These are phyloP conservation scores for Tolypocladium tundrense DNA, from an alignment of 2,329 filamentous ascomycete genomes.

Conservation along the genomic window DNA sequence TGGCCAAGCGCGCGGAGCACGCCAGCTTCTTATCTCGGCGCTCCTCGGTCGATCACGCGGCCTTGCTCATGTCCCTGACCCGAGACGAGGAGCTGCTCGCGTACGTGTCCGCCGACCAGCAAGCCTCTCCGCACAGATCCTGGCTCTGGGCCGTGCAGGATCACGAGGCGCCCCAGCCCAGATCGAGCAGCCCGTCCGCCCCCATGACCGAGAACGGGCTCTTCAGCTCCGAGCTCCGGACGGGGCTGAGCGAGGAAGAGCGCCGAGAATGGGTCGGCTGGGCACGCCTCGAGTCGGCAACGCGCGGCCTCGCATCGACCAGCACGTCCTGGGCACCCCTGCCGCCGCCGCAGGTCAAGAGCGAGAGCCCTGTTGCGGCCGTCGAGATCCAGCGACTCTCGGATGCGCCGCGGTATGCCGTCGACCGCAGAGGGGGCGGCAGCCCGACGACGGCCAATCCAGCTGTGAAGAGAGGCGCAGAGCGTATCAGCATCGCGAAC, in stretches of 20 bases:
- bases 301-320: conserved; percentile 18
- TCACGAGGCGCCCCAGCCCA: conserved; percentile 23
- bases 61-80: conserved; percentile 21
- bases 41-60: conserved; percentile 19
- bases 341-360: conserved; percentile 24
- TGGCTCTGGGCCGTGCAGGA: conserved; percentile 75
- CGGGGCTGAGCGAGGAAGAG: conserved; percentile 45
- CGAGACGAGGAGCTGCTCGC: conserved; percentile 81
- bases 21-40: conserved; percentile 25
- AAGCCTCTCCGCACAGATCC: conserved; percentile 63
- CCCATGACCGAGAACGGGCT: conserved; percentile 24
- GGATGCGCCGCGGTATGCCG: conserved; percentile 18
- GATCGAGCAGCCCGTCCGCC: conserved; percentile 6
- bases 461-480: conserved; percentile 14
- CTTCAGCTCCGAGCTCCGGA: conserved; percentile 36
- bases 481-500: conserved; percentile 22
- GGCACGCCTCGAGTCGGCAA: conserved; percentile 54
- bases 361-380: conserved; percentile 17
- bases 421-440: conserved; percentile 15
- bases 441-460: conserved; percentile 18
- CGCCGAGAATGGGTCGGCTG: conserved; percentile 69
- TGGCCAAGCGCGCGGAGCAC: conserved; percentile 41
- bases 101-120: conserved; percentile 78
- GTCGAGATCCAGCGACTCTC: conserved; percentile 17
- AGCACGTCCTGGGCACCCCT: conserved; percentile 21